These are phyloP conservation scores for Plasmopara halstedii DNA, from an alignment of 352 stramenopile species.

Conservation along the genomic window DNA sequence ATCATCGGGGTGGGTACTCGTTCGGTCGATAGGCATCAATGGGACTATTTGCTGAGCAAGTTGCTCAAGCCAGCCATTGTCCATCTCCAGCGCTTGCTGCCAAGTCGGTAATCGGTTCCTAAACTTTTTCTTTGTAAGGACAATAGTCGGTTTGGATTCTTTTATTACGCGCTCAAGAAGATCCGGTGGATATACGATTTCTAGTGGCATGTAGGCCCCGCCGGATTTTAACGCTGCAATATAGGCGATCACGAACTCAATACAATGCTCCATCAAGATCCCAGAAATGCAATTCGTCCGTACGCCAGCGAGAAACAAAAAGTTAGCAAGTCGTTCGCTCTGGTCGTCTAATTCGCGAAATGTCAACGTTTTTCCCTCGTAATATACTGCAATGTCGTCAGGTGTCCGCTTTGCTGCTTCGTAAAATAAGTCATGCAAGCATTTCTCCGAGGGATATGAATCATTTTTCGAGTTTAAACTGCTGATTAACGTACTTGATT, in stretches of 20 bases:
- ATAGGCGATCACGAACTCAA: slow-evolving; percentile 89
- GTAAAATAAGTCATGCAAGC: slow-evolving; percentile 76
- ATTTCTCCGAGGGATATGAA: slow-evolving; percentile 59
- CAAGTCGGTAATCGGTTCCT: slow-evolving; percentile 56
- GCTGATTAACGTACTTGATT: slow-evolving; percentile 41
- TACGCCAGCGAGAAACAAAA: slow-evolving; percentile 53
- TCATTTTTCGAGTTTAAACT: slow-evolving; percentile 40
- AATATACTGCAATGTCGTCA: slow-evolving; percentile 59
- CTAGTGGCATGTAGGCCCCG: slow-evolving; percentile 86
- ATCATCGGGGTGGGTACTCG: slow-evolving; percentile 71
- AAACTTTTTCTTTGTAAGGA: slow-evolving; percentile 80
- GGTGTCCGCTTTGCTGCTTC: slow-evolving; percentile 58
- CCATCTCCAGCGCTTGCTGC: slow-evolving; percentile 61
- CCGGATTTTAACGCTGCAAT: slow-evolving; percentile 87
- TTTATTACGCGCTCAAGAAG: slow-evolving; percentile 85
- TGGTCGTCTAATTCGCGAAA: slow-evolving; percentile 66
- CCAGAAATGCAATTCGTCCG: slow-evolving; percentile 62
- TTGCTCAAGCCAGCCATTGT: slow-evolving; percentile 40
- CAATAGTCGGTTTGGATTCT: slow-evolving; percentile 79
- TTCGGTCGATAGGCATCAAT: slow-evolving; percentile 47
- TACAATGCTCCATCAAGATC: slow-evolving; percentile 89
- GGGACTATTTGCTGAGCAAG: slow-evolving; percentile 25
- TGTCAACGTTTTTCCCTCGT: slow-evolving; percentile 57
- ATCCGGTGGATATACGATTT: slow-evolving; percentile 86
- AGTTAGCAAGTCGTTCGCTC: slow-evolving; percentile 54